These are phyloP conservation scores for Hypoxylon lenormandii DNA, from an alignment of 495 filamentous ascomycete genomes.

Conservation along the genomic window DNA sequence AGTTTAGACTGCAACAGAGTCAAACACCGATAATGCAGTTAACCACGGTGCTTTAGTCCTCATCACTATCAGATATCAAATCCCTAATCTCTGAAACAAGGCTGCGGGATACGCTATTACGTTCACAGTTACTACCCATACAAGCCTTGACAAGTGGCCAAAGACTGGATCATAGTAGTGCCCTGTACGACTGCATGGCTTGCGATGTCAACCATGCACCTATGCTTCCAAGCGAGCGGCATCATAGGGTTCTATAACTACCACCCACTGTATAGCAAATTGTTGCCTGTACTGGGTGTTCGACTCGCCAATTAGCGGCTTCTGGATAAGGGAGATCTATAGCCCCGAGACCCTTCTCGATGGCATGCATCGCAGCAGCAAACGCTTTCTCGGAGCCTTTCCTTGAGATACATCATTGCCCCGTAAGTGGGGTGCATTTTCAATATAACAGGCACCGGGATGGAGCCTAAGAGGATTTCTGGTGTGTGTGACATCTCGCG, in stretches of 20 bases:
- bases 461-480: constrained; percentile 11
- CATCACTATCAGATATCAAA: constrained; percentile 1
- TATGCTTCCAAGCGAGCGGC: constrained; percentile 5
- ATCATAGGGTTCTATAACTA: neutral
- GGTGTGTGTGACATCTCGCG: constrained; percentile 9
- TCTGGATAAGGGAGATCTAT: constrained; percentile 3
- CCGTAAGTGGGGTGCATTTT: constrained; percentile 14
- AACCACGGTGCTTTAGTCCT: neutral
- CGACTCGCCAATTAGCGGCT: constrained; percentile 17
- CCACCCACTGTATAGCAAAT: constrained; percentile 28
- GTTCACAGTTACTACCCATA: neutral
- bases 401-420: constrained; percentile 15
- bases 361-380: constrained; percentile 26
- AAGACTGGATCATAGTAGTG: constrained; percentile 2
- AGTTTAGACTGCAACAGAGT: constrained; percentile 12
- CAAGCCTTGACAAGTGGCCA: neutral
- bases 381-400: constrained; percentile 21
- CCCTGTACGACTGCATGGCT: neutral
- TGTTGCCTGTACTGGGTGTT: constrained; percentile 1
- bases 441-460: constrained; percentile 13
- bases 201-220: neutral
- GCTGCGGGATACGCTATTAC: neutral
- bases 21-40: constrained; percentile 1
- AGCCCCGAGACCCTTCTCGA: constrained; percentile 13
- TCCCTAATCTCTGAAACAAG: constrained; percentile 1